Percentiles rank a stretch among this genome's conserved stretches.
phyloP scores from a whole-genome alignment of 129 eudicot species.

The Pittosporum tobira region DNA sequence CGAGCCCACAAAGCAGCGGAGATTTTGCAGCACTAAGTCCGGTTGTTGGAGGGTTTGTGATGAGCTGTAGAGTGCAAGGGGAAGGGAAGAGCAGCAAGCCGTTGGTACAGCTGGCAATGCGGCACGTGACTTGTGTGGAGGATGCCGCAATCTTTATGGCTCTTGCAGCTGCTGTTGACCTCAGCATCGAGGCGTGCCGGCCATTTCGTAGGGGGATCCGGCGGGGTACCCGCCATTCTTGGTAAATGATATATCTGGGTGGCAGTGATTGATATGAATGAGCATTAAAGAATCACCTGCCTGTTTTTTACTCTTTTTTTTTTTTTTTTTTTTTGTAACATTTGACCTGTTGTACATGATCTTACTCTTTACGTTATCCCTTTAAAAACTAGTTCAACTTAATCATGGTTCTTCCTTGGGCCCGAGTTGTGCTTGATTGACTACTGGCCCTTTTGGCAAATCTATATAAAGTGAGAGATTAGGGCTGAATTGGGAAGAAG shows the following conservation, averaged over 20 bases:
- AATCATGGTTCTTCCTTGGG: neutral
- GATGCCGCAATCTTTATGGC: slow-evolving; percentile 96
- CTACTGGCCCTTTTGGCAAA: too few species aligned
- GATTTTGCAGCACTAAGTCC: slow-evolving; percentile 70
- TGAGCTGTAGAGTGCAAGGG: slow-evolving; percentile 85
- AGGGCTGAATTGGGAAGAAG: too few species aligned
- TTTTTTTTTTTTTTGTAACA: neutral
- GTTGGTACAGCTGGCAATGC: slow-evolving; percentile 72
- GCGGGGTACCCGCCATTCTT: slow-evolving; percentile 63
- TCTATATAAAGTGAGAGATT: too few species aligned
- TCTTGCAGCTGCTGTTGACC: slow-evolving; percentile 79
- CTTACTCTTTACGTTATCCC: neutral
- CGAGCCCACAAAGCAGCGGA: slow-evolving; percentile 90
- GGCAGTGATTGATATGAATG: neutral
- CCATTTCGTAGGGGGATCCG: slow-evolving; percentile 58
- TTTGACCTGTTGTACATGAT: slow-evolving; percentile 14
- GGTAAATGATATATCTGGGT: slow-evolving; percentile 27
- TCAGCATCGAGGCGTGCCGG: slow-evolving; percentile 81
- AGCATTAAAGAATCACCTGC: neutral
- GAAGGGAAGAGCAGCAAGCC: slow-evolving; percentile 88
- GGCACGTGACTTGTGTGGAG: slow-evolving; percentile 78
- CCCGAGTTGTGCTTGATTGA: too few species aligned
- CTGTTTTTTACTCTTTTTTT: neutral
- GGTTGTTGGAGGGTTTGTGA: slow-evolving; percentile 62
- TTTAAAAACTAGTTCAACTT: slow-evolving; percentile 5